Percentiles rank a stretch among this genome's conserved stretches.
Conservation (phyloP, 2,329 filamentous ascomycete species). For the Fusarium pseudograminearum region DNA sequence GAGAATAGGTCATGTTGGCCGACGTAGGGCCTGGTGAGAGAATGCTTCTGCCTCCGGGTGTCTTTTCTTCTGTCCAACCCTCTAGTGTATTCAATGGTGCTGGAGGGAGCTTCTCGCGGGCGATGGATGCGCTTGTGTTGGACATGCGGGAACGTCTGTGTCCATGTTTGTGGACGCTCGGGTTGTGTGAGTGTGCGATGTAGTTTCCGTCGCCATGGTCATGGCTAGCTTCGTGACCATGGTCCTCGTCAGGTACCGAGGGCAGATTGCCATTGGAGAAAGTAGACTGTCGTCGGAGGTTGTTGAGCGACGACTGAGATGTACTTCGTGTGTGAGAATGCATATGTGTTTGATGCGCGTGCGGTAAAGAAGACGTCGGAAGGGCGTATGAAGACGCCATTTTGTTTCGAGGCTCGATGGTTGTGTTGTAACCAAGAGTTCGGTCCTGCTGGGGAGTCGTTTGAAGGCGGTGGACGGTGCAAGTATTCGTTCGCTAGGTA, state of each 20-base stretch:
- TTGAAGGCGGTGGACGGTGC: constrained; percentile 29
- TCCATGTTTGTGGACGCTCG: constrained; percentile 47
- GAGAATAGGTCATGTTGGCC: constrained; percentile 47
- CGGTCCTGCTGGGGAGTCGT: not conserved
- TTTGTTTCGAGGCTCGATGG: constrained; percentile 21
- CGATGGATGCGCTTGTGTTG: constrained; percentile 46
- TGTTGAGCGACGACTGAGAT: constrained; percentile 56
- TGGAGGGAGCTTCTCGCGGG: constrained; percentile 51
- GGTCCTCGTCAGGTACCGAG: constrained; percentile 51
- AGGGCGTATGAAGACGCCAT: constrained; percentile 67
- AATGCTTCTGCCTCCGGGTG: constrained; percentile 56
- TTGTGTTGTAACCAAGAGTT: constrained; percentile 21
- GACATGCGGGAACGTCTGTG: constrained; percentile 50
- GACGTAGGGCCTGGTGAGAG: constrained; percentile 52
- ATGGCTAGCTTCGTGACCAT: constrained; percentile 48
- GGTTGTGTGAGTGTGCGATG: constrained; percentile 44
- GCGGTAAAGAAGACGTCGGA: constrained; percentile 63
- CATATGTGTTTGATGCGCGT: constrained; percentile 59
- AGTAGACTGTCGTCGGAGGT: constrained; percentile 50
- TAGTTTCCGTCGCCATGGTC: constrained; percentile 39
- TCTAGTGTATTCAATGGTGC: constrained; percentile 52
- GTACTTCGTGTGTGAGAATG: constrained; percentile 57
- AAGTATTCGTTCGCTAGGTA: constrained; percentile 30
- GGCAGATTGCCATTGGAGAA: constrained; percentile 52
- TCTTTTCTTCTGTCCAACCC: constrained; percentile 58